These are phyloP conservation scores for Aphanomyces euteiches DNA, from an alignment of 352 stramenopile species.

Conservation along the genomic window DNA sequence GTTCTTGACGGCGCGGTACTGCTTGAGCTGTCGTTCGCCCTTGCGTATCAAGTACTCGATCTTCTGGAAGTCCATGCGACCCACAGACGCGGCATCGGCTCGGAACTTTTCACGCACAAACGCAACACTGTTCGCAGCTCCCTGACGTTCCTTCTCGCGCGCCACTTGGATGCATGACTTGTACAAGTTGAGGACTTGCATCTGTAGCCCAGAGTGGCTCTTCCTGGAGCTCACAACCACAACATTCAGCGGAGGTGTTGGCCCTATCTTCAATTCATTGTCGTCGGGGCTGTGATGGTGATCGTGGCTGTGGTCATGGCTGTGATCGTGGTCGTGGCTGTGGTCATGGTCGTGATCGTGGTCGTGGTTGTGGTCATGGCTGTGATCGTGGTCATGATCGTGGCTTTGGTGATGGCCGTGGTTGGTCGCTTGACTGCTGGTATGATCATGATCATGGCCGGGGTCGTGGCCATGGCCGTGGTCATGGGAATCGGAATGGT, in stretches of 20 bases:
- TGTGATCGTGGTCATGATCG: not conserved
- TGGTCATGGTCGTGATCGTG: constrained; percentile 3
- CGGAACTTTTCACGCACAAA: constrained; percentile 80
- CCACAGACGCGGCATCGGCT: constrained; percentile 53
- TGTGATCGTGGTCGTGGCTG: not conserved
- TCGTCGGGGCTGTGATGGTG: constrained; percentile 16
- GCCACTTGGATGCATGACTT: constrained; percentile 56
- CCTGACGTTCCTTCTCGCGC: constrained; percentile 49
- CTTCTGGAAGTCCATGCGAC: constrained; percentile 68
- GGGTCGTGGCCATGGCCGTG: not conserved
- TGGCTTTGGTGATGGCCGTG: not conserved
- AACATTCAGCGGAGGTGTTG: not conserved
- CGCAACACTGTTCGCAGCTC: constrained; percentile 31
- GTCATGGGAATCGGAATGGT: too few species aligned
- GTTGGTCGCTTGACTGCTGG: too few species aligned
- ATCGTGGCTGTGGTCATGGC: constrained; percentile 11
- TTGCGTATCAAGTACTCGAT: constrained; percentile 86
- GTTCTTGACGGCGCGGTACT: constrained; percentile 63
- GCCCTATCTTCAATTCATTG: constrained; percentile 10
- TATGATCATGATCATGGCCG: constrained; percentile 1
- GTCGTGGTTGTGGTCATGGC: constrained; percentile 7
- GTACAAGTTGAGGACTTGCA: constrained; percentile 72
- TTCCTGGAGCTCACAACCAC: constrained; percentile 32
- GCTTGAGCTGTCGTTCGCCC: constrained; percentile 77
- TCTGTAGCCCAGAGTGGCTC: constrained; percentile 69